Percentiles rank a stretch among this genome's conserved stretches.
Conservation (phyloP, 306 rosid species). For the Bauhinia variegata region DNA sequence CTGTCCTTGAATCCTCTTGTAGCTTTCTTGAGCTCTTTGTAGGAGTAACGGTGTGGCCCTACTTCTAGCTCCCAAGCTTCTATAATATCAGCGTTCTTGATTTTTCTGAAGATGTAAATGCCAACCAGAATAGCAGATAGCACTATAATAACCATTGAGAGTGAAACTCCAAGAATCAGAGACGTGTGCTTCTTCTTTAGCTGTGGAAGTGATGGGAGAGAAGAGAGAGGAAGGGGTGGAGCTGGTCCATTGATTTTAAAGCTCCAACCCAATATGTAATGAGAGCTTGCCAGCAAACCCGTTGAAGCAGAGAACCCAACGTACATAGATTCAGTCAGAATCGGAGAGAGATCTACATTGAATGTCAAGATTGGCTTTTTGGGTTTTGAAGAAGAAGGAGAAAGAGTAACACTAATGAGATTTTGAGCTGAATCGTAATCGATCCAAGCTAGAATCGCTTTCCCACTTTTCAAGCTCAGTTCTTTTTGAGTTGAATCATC, state of each 20-base stretch:
- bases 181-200: slow-evolving; percentile 59
- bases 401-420: slow-evolving; percentile 53
- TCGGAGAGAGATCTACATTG: slow-evolving; percentile 56
- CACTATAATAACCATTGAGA: slow-evolving; percentile 32
- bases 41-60: slow-evolving; percentile 87
- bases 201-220: slow-evolving; percentile 64
- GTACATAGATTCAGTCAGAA: slow-evolving; percentile 63
- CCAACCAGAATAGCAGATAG: slow-evolving; percentile 38
- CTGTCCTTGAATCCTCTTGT: slow-evolving; percentile 66
- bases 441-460: slow-evolving; percentile 68
- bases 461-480: slow-evolving; percentile 62
- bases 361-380: slow-evolving; percentile 55
- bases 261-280: slow-evolving; percentile 88
- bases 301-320: slow-evolving; percentile 92
- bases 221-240: slow-evolving; percentile 53
- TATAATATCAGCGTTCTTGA: slow-evolving; percentile 65
- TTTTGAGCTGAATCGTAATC: slow-evolving; percentile 61
- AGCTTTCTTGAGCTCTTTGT: slow-evolving; percentile 77
- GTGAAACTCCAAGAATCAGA: slow-evolving; percentile 47
- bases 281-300: slow-evolving; percentile 91
- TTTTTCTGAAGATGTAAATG: slow-evolving; percentile 50
- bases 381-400: slow-evolving; percentile 67
- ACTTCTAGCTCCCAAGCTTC: slow-evolving; percentile 83
- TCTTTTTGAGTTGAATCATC: slow-evolving; percentile 36
- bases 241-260: slow-evolving; percentile 68